These are phyloP conservation scores for Tolypocladium inflatum DNA, from an alignment of 2,329 filamentous ascomycete genomes.

Conservation along the genomic window DNA sequence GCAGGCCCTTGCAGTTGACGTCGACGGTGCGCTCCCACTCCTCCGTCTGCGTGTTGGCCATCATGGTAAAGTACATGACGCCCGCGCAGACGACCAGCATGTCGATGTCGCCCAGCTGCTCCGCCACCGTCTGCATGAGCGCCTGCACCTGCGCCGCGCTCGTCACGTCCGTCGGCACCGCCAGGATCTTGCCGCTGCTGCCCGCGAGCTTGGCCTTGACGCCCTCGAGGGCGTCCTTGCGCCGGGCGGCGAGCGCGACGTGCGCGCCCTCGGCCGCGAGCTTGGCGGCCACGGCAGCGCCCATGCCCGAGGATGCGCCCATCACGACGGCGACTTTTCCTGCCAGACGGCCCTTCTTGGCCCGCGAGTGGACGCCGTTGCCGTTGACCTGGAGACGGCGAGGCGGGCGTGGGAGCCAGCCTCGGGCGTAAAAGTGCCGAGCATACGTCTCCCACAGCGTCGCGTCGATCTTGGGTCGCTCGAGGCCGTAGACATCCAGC, in stretches of 20 bases:
- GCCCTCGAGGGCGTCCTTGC: constrained; percentile 56
- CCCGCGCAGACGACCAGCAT: constrained; percentile 74
- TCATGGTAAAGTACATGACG: constrained; percentile 86
- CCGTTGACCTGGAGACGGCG: constrained; percentile 28
- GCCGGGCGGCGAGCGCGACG: constrained; percentile 62
- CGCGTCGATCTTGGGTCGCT: constrained; percentile 59
- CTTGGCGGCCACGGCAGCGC: constrained; percentile 61
- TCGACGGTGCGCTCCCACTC: constrained; percentile 79
- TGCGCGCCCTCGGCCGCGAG: constrained; percentile 63
- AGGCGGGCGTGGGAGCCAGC: constrained; percentile 62
- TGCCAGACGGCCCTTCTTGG: constrained; percentile 46
- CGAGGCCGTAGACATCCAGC: constrained; percentile 40
- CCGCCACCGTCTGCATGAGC: constrained; percentile 48
- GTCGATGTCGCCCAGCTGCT: constrained; percentile 62
- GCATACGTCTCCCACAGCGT: constrained; percentile 68
- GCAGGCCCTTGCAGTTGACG: constrained; percentile 76
- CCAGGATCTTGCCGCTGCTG: constrained; percentile 55
- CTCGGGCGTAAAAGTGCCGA: constrained; percentile 70
- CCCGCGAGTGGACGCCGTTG: constrained; percentile 10
- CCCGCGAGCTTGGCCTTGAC: constrained; percentile 51
- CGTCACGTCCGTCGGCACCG: constrained; percentile 65
- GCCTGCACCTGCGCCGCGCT: constrained; percentile 54
- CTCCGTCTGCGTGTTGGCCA: constrained; percentile 63
- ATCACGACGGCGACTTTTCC: constrained; percentile 69
- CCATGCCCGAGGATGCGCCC: constrained; percentile 71